Conservation (phyloP, 2,329 filamentous ascomycete genomes). For the Aureobasidium sp. region DNA sequence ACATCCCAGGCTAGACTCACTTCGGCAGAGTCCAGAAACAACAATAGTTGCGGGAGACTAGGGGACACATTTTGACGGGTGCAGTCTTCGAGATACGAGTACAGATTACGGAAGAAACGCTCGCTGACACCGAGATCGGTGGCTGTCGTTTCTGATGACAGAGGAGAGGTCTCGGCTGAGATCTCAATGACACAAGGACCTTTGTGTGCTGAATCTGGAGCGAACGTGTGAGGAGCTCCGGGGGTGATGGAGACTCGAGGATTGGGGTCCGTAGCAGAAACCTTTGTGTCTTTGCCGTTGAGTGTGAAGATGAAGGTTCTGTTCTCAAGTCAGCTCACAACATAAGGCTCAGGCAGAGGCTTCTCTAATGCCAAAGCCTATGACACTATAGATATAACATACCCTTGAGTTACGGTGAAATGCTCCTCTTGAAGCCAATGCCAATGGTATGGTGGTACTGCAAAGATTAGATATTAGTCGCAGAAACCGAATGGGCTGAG, state of each 20-base stretch:
- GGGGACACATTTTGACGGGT: slow-evolving; percentile 21
- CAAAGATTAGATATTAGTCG: background rate
- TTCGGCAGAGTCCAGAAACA: slow-evolving; percentile 25
- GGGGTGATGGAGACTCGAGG: slow-evolving; percentile 21
- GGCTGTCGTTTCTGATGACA: slow-evolving; percentile 15
- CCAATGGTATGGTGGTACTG: slow-evolving; percentile 22
- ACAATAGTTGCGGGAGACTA: slow-evolving; percentile 23
- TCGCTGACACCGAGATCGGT: slow-evolving; percentile 21
- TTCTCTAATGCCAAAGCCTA: background rate
- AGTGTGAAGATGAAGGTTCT: slow-evolving; percentile 27
- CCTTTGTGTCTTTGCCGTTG: slow-evolving; percentile 20
- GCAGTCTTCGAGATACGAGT: slow-evolving; percentile 27
- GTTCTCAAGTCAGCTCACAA: background rate
- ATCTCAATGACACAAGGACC: slow-evolving; percentile 25
- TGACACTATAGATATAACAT: background rate
- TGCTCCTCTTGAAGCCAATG: slow-evolving; percentile 28
- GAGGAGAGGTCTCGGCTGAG: slow-evolving; percentile 17
- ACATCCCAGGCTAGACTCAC: slow-evolving; percentile 24
- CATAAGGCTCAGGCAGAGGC: background rate
- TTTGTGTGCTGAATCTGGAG: slow-evolving; percentile 23
- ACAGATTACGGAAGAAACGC: slow-evolving; percentile 27
- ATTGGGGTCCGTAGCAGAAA: slow-evolving; percentile 23
- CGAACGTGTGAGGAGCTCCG: slow-evolving; percentile 24
- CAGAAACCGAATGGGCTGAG: background rate
- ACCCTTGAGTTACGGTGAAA: slow-evolving; percentile 25